Evolutionary conservation across 2,329 filamentous ascomycete genomes (phyloP), one percentile per base, ranked within the genome.

Genomic region (Aspergillus ochraceoroseus): DNA sequence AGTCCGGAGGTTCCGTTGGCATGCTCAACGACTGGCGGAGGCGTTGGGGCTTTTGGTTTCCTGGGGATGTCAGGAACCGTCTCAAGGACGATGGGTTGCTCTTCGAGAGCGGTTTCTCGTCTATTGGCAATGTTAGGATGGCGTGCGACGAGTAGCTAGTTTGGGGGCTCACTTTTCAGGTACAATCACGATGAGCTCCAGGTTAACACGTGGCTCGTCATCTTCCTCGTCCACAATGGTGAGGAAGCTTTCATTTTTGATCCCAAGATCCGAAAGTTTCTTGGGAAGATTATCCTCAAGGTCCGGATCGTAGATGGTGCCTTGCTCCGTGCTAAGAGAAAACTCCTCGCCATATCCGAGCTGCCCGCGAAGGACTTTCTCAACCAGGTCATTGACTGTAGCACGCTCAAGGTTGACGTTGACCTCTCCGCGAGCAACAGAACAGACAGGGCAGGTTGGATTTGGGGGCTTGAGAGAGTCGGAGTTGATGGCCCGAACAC

Each of bases 261-360:
- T 78, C 7, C 83, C 85, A 6, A 95, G 73, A 13, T 95, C 85
- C 17, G 66, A 73, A 35, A 98, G 74, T 46, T 84, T 88, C 70
- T 87, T 94, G 1, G 72, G 64, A 1, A 96, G 70, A 55, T 95
- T 94, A 42, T 94, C 86, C 3, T 87, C 87, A 56, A 94, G 79
- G 41, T 96, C 92, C 0, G 82, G 78, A 55, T 96, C 92, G 55
- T 94, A 96, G 28, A 96, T 73, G n/a, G 89, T 73, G 35, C 83
- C 83, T 7, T 76, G 71, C 5, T 87, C 82, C 42, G 78, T 87
- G 57, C 77, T 84, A 43, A 96, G 70, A 3, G 82, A 83, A 49
- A 96, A 79, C 37, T 95, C 88, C 43, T 88, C 81, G 4, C 81
- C 79, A 57, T 92, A 95, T 3, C 82, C 82, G 2, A 95, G 69